Base-by-base conservation (phyloP, 2,329 filamentous ascomycete species). In the Biscogniauxia marginata region DNA sequence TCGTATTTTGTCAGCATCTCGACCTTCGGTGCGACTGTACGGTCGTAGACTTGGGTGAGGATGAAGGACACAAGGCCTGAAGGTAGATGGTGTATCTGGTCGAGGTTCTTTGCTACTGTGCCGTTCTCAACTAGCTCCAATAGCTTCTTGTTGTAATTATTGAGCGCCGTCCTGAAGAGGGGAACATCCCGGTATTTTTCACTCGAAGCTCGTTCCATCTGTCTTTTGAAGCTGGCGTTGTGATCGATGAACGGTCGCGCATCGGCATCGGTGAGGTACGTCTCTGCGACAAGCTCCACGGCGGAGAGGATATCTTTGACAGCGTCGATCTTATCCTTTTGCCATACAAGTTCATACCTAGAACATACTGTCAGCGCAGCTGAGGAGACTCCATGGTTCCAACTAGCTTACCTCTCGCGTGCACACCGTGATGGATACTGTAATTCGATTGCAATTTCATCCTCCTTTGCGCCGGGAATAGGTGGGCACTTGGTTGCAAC, bases 1-100 rank as follows among this genome's bases (percentile, higher is more conserved):
- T 95, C 85, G 71, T 98, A 97, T 65, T 90, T 87, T 56, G 86
- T 85, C 11, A 98, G 84, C 8, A 88, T 84, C 61, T 96, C 90
- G 21, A 96, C 91, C 58, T 89, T 86, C 5, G 91, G 93, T 1
- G 93, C 95, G 7, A 99, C 95, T 4, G 91, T 96, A 50, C 95
- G 90, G 66, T 93, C 87, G 75, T 97, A 98, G 20, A 91, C 89
- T 71, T 99, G 93, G 53, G 84, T 86, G 45, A 96, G 82, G 65
- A 97, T 93, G 63, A 91, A 87, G 63, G 89, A 86, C 48, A 93
- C 86, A 49, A 93, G 83, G 46, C 85, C 84, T 46, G 90, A 80
- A 6, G 89, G 86, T 18, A 97, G 77, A 48, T 83, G 80, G 66
- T 89, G 87, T 70, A 85, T 84, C 49, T 77, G 75, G 62, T 89